phyloP scores from a whole-genome alignment of 495 filamentous ascomycete species.

The Aspergillus leporis region DNA sequence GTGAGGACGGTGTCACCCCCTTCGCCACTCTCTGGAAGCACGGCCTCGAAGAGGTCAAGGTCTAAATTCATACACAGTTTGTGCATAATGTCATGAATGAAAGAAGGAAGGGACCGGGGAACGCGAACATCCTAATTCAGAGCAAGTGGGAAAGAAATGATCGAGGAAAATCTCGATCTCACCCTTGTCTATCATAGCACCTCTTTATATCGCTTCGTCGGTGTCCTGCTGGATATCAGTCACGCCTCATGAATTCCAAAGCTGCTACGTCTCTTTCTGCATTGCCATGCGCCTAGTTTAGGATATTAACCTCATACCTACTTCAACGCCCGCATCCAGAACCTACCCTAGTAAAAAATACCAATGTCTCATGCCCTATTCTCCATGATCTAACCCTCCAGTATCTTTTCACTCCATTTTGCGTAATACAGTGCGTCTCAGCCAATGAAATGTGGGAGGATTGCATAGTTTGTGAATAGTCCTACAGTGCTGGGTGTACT shows the following conservation, averaged over 20 bases:
- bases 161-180: background rate
- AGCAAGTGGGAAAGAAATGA: conserved; percentile 11
- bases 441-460: too few species aligned
- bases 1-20: conserved; percentile 90
- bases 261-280: conserved; percentile 29
- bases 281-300: background rate
- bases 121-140: conserved; percentile 21
- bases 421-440: background rate
- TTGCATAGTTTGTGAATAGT: too few species aligned
- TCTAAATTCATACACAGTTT: conserved; percentile 56
- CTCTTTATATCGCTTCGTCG: conserved; percentile 28
- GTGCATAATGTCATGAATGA: conserved; percentile 34
- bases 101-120: conserved; percentile 29
- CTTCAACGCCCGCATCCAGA: background rate
- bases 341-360: background rate
- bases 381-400: background rate
- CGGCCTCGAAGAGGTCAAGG: conserved; percentile 87
- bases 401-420: background rate
- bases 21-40: conserved; percentile 94
- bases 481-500: too few species aligned
- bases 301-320: background rate
- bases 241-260: conserved; percentile 48
- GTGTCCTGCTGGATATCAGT: conserved; percentile 39
- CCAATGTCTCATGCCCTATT: background rate
- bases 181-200: background rate